Percentiles rank a stretch among this genome's conserved stretches.
phyloP scores from a whole-genome alignment of 352 stramenopile genomes.

The Globisporangium abappressorium region DNA sequence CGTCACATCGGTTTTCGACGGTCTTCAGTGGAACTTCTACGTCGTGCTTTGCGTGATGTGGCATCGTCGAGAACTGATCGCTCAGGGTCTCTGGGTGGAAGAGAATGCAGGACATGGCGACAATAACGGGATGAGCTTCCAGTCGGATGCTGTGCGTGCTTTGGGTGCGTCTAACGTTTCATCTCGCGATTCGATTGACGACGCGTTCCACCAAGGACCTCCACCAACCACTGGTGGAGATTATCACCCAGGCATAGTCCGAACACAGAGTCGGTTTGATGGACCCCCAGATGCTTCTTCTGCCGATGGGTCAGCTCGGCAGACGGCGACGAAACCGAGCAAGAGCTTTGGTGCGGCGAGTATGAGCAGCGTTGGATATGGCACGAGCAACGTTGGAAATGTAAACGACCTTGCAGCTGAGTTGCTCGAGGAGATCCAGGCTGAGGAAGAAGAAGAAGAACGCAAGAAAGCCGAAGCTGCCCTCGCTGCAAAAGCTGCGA shows the following conservation, averaged over 20 bases:
- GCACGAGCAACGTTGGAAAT: constrained; percentile 27
- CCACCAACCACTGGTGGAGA: not conserved
- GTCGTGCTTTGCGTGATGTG: constrained; percentile 75
- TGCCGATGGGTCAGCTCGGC: not conserved
- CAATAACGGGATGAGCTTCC: constrained; percentile 33
- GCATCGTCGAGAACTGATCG: constrained; percentile 76
- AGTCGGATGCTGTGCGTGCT: constrained; percentile 40
- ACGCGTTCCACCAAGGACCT: constrained; percentile 45
- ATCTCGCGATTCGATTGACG: constrained; percentile 75
- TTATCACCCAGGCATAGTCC: constrained; percentile 8
- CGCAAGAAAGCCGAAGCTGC: constrained; percentile 19
- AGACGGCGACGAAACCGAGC: constrained; percentile 13
- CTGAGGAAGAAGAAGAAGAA: constrained; percentile 40
- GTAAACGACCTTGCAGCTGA: constrained; percentile 44
- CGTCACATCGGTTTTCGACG: constrained; percentile 54
- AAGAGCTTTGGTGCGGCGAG: constrained; percentile 29
- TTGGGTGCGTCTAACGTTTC: constrained; percentile 48
- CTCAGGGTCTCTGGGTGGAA: constrained; percentile 75
- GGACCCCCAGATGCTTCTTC: not conserved
- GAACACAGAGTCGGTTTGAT: not conserved
- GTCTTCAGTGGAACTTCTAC: constrained; percentile 85
- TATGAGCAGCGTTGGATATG: constrained; percentile 27
- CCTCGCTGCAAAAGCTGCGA: constrained; percentile 14
- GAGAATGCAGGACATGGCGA: constrained; percentile 17
- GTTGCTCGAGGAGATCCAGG: constrained; percentile 45